phyloP scores from a whole-genome alignment of 768 basidiomycete genomes.

The Exsudoporus frostii region DNA sequence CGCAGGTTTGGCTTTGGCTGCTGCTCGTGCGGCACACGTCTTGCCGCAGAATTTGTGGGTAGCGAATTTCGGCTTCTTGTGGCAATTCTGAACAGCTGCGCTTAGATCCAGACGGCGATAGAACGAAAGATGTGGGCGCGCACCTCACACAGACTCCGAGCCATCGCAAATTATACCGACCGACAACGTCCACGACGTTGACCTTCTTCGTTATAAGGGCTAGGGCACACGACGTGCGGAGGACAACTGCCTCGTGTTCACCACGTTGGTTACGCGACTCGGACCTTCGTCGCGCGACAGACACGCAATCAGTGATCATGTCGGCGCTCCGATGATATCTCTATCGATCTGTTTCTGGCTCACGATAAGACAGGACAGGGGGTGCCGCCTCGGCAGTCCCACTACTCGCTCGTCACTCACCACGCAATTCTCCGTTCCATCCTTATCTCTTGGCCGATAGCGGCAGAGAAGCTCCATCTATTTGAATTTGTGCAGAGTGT shows the following conservation, averaged over 20 bases:
- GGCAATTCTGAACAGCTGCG: constrained; percentile 43
- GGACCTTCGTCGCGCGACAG: constrained; percentile 2
- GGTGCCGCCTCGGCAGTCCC: background rate
- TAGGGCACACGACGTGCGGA: constrained; percentile 5
- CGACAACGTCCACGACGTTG: constrained; percentile 3
- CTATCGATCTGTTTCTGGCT: constrained; percentile 6
- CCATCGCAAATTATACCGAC: constrained; percentile 23
- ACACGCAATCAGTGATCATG: constrained; percentile 4
- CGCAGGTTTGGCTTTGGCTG: constrained; percentile 13
- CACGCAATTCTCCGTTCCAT: constrained; percentile 9
- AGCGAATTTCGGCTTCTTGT: constrained; percentile 50
- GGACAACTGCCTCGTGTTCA: constrained; percentile 22
- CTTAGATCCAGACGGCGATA: constrained; percentile 6
- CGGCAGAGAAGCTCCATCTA: constrained; percentile 23
- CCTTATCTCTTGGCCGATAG: constrained; percentile 18
- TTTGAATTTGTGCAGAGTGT: constrained; percentile 23
- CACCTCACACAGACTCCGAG: constrained; percentile 30
- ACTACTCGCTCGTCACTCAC: background rate
- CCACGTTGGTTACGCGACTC: constrained; percentile 20
- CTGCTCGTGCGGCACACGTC: constrained; percentile 48
- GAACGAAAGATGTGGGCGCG: constrained; percentile 5
- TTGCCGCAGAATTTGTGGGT: constrained; percentile 57
- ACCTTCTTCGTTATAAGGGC: constrained; percentile 10
- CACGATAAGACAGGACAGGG: constrained; percentile 19
- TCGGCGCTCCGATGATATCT: constrained; percentile 4